phyloP scores from a whole-genome alignment of 2,329 filamentous ascomycete genomes.

The Pezicula radicicola region DNA sequence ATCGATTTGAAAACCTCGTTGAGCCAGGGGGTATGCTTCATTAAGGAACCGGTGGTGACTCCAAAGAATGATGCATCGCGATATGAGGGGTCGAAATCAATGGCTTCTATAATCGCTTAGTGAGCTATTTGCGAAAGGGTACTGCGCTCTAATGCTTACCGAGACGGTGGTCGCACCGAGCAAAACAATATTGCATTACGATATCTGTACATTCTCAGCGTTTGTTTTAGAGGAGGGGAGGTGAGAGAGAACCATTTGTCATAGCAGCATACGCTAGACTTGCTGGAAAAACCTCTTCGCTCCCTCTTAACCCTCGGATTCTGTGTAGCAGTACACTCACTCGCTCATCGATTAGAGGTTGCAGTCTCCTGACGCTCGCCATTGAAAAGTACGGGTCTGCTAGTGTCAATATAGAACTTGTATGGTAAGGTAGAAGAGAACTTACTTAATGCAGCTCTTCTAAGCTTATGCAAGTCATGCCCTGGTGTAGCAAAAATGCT shows the following conservation, averaged over 20 bases:
- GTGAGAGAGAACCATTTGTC: neutral
- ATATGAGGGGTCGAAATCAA: slow-evolving; percentile 17
- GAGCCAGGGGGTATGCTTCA: slow-evolving; percentile 14
- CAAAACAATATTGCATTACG: slow-evolving; percentile 23
- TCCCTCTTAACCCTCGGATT: neutral
- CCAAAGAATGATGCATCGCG: slow-evolving; percentile 13
- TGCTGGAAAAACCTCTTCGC: neutral
- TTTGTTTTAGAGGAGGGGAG: neutral
- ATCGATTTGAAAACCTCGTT: slow-evolving; percentile 11
- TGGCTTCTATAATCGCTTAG: slow-evolving; percentile 5
- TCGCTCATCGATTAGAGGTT: slow-evolving; percentile 5
- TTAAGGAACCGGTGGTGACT: slow-evolving; percentile 7
- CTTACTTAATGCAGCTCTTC: slow-evolving; percentile 1
- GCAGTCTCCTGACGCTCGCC: slow-evolving; percentile 4
- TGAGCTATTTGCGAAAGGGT: neutral
- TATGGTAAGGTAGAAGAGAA: no score
- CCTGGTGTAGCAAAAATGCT: slow-evolving; percentile 5
- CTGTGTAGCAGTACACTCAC: slow-evolving; percentile 5
- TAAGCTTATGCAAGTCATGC: slow-evolving; percentile 4
- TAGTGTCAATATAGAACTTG: no score
- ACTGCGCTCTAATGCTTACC: neutral
- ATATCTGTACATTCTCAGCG: slow-evolving; percentile 12
- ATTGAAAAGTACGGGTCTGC: slow-evolving; percentile 4
- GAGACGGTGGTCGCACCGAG: slow-evolving; percentile 2
- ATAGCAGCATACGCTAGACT: slow-evolving; percentile 7